Percentiles rank a stretch among this genome's conserved stretches.
These are phyloP conservation scores for Paracoccidioides brasiliensis DNA, from an alignment of 2,329 filamentous ascomycete species.

Conservation along the genomic window DNA sequence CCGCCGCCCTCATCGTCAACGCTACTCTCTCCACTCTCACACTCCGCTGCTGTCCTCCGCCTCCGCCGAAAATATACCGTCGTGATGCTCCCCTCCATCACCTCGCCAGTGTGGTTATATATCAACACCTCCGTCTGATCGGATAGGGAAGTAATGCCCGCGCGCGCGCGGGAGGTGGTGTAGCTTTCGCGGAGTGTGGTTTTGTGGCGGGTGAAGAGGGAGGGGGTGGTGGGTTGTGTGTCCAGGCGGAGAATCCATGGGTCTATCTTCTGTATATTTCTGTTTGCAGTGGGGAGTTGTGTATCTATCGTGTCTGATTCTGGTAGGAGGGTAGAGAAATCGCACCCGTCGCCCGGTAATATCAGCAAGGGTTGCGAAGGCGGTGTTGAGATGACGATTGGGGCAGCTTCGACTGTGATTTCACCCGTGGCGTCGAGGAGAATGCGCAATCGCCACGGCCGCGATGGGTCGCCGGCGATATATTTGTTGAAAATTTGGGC, in stretches of 20 bases:
- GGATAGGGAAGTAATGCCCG: constrained; percentile 35
- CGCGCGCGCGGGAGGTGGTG: constrained; percentile 51
- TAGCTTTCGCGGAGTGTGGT: constrained; percentile 66
- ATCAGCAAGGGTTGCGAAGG: constrained; percentile 8
- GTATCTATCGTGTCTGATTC: constrained; percentile 2
- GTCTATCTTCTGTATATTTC: not conserved
- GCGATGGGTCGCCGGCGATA: constrained; percentile 18
- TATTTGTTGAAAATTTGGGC: constrained; percentile 17
- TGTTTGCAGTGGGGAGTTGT: constrained; percentile 9
- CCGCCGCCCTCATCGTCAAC: not conserved
- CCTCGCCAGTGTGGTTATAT: constrained; percentile 47
- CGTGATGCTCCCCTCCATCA: constrained; percentile 79
- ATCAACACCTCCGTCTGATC: constrained; percentile 59
- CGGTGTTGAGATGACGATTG: constrained; percentile 16
- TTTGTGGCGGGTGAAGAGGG: constrained; percentile 70
- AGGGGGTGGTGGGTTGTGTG: constrained; percentile 35
- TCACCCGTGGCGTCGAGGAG: constrained; percentile 20
- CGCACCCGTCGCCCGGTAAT: constrained; percentile 9
- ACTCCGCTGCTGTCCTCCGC: not conserved
- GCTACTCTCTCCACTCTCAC: not conserved
- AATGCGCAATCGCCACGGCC: constrained; percentile 28
- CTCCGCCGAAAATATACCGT: constrained; percentile 69
- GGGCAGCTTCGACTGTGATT: constrained; percentile 21
- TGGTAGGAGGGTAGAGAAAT: constrained; percentile 15
- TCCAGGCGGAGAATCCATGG: constrained; percentile 43